Base-by-base conservation (phyloP, 345 rosid species). In the Moringa oleifera region DNA sequence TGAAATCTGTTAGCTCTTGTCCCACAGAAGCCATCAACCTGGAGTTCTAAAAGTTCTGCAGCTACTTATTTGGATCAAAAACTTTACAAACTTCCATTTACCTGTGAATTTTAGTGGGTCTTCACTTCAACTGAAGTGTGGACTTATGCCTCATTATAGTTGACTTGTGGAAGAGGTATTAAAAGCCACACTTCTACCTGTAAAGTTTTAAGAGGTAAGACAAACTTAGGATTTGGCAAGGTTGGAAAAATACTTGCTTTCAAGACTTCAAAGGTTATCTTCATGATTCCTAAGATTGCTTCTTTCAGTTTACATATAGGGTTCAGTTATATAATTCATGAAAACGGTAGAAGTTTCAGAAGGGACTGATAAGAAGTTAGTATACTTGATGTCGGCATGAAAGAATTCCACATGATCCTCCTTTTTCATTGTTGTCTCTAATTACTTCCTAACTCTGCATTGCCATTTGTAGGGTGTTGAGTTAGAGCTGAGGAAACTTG, bases 401-500 rank as follows among this genome's bases (percentile, higher is more conserved):
- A 33, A 33, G 37, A 33, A 33, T 33, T 11, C 37, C 37, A 33
- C 37, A 41, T 41, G 2, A 41, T 41, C 47, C 47, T 11, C 47
- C 47, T 41, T 9, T 41, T 33, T 4, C 12, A 41, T 41, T 41
- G 1, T 7, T 41, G 13, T 1, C 47, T 41, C 16, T 28, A 11
- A 41, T 33, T 33, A 33, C 11, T 5, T 33, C 37, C 37, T 41
- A n/a, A n/a, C n/a, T 4, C 12, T 41, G 47, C 17, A 41, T 41
- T 41, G 47, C 47, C 13, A 23, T 18, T 18, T 45, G 4, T 47
- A 90, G 99, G 99, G 99, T 45, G 96, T 90, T 51, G 96, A 90
- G 79, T 85, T 90, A 0, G 97, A 90, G 84, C 75, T 93, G 58
- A 78, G 70, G 82, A 94, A 90, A 79, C 92, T 94, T 7, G 92